Conservation (phyloP, 768 basidiomycete species). For the Heimioporus sp. region DNA sequence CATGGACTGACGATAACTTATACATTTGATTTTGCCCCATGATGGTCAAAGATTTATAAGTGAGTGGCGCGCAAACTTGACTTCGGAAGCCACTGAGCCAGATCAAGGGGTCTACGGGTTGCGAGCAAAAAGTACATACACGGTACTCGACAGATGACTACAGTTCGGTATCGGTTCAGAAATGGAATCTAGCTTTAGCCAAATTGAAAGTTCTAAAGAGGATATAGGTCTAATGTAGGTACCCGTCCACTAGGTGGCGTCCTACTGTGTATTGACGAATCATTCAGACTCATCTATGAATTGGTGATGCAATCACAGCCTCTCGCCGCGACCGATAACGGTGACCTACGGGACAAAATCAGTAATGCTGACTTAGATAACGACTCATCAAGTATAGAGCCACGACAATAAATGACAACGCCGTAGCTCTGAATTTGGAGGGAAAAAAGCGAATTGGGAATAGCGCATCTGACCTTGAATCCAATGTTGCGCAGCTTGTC, state of each 20-base stretch:
- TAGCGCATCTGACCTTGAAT: slow-evolving; percentile 60
- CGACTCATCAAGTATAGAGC: not conserved
- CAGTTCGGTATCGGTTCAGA: too few relatives aligned
- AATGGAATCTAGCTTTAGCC: too few relatives aligned
- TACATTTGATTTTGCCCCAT: too few relatives aligned
- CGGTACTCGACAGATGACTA: too few relatives aligned
- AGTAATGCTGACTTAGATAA: slow-evolving; percentile 5
- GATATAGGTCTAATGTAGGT: not conserved
- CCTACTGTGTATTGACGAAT: not conserved
- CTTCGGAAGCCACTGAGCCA: too few relatives aligned
- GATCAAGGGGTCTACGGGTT: too few relatives aligned
- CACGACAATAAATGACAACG: too few relatives aligned
- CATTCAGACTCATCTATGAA: not conserved
- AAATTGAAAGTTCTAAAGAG: not conserved
- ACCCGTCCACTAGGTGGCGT: slow-evolving; percentile 11
- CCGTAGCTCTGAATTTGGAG: too few relatives aligned
- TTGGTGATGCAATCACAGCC: slow-evolving; percentile 23
- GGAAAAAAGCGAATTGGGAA: not conserved
- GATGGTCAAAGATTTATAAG: too few relatives aligned
- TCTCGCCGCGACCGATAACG: slow-evolving; percentile 57
- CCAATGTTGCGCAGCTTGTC: slow-evolving; percentile 81
- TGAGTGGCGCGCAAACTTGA: too few relatives aligned
- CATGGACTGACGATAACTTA: too few relatives aligned
- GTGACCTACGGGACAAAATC: slow-evolving; percentile 40
- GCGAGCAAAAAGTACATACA: too few relatives aligned